These are phyloP conservation scores for Pythium vanterpoolii DNA, from an alignment of 352 stramenopile genomes.

Conservation along the genomic window DNA sequence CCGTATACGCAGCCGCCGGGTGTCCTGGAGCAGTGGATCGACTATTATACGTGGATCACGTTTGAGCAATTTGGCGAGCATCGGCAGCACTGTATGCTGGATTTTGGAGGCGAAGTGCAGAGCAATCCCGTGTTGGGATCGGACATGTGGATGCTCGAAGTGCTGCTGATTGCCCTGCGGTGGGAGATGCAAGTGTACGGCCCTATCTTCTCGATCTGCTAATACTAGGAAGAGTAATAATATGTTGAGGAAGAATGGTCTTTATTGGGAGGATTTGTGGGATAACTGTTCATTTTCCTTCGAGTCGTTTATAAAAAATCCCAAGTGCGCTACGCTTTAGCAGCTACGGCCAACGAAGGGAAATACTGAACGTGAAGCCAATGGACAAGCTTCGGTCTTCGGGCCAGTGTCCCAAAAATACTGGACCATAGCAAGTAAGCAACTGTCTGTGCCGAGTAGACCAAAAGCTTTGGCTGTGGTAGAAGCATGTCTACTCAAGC, in stretches of 20 bases:
- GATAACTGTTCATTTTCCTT: too few species aligned
- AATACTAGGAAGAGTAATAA: neutral
- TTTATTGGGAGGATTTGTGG: too few species aligned
- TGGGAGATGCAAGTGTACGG: conserved; percentile 21
- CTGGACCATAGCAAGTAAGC: too few species aligned
- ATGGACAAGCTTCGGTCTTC: too few species aligned
- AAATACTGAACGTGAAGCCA: too few species aligned
- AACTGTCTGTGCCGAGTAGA: too few species aligned
- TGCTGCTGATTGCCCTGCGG: conserved; percentile 24
- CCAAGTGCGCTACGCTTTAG: too few species aligned
- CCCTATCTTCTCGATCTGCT: conserved; percentile 21
- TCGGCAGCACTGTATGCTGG: conserved; percentile 10
- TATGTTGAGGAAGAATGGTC: neutral
- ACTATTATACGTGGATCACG: conserved; percentile 24
- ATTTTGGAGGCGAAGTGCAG: conserved; percentile 26
- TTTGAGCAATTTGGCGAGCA: conserved; percentile 18
- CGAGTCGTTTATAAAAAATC: too few species aligned
- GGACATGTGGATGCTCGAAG: conserved; percentile 26
- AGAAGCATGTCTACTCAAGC: too few species aligned
- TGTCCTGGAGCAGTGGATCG: conserved; percentile 24
- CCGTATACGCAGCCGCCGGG: conserved; percentile 12
- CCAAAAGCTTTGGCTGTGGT: too few species aligned
- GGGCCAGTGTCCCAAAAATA: too few species aligned
- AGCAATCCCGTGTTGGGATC: conserved; percentile 10
- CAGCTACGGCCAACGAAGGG: too few species aligned